Evolutionary conservation across 768 basidiomycete species (phyloP), one percentile per base, ranked within the genome.

Genomic region (Rhizopogon vinicolor): DNA sequence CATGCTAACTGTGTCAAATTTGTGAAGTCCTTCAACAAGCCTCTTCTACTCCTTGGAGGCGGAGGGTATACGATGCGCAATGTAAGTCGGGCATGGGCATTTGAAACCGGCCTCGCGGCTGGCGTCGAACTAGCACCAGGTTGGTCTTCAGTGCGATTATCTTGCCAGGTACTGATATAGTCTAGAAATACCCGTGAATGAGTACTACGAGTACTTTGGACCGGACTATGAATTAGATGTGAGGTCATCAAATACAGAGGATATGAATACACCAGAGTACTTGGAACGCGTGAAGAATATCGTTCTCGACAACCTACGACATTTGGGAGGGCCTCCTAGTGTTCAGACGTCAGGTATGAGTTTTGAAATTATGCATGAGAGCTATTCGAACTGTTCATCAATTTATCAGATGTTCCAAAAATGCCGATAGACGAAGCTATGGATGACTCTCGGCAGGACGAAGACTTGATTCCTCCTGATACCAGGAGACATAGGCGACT

Each of bases 31-130:
- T 97, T 98, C 73, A 89, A 91, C 66, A 88, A 92, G 48, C 97
- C 97, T 2, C 71, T 98, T n/a, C 75, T 99, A 10, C 78, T 99
- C 18, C 84, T 99, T 25, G 97, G 97, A 13, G 97, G 97, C 28
- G 97, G 97, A 9, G 97, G 97, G 0, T 99, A 99, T 71, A 99
- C 97, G 3, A 96, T 99, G 84, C 89, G 95, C 43, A 96, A 96
- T 59, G 96, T 98, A 57, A 94, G 93, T 59, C 83, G 97, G 42
- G 87, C 91, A 12, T 99, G 97, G 97, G 96, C 97, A 19, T 99
- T 85, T 64, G 97, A 99, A 73, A 99, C 97, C 2, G 97, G 97
- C 22, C 73, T 99, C 42, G 97, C 97, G n/a, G 94, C 96, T 22
- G 97, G 97, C 10, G 91, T 95, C 19, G 94, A 98, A 70, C 81